Evolutionary conservation across 129 eudicot species (phyloP).

Genomic region (Flaveria robusta): DNA sequence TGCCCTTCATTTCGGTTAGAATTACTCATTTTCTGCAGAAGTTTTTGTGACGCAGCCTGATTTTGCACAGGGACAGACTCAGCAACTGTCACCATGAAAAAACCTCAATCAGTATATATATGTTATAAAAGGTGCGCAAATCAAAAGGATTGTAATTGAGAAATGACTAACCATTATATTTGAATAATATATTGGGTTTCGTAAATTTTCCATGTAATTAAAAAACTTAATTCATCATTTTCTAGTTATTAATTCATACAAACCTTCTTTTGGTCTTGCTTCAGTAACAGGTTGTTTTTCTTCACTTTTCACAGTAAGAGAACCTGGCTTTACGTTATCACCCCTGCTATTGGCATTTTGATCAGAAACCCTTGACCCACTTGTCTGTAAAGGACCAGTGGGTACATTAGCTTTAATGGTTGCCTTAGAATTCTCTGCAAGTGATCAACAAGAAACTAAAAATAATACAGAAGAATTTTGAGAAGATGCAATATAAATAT

Average conservation of each 20-base stretch:
- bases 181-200: constrained; percentile 9
- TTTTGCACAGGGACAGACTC: constrained; percentile 76
- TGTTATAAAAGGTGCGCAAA: constrained; percentile 2
- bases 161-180: constrained; percentile 6
- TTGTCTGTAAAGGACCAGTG: constrained; percentile 33
- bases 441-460: not conserved
- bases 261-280: constrained; percentile 87
- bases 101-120: constrained; percentile 4
- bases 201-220: not conserved
- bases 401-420: constrained; percentile 36
- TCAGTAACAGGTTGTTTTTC: constrained; percentile 45
- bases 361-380: constrained; percentile 28
- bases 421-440: constrained; percentile 43
- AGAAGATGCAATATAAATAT: not conserved
- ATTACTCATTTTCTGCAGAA: constrained; percentile 70
- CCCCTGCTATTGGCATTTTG: constrained; percentile 26
- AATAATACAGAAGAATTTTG: not conserved
- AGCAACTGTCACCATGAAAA: constrained; percentile 43
- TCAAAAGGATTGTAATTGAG: not conserved
- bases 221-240: not conserved
- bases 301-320: constrained; percentile 35
- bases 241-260: constrained; percentile 2
- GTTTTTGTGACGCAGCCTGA: constrained; percentile 94
- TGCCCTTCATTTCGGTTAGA: constrained; percentile 44
- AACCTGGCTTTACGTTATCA: constrained; percentile 31